phyloP scores from a whole-genome alignment of 805 yeast genomes.

The Kazachstania viticola region DNA sequence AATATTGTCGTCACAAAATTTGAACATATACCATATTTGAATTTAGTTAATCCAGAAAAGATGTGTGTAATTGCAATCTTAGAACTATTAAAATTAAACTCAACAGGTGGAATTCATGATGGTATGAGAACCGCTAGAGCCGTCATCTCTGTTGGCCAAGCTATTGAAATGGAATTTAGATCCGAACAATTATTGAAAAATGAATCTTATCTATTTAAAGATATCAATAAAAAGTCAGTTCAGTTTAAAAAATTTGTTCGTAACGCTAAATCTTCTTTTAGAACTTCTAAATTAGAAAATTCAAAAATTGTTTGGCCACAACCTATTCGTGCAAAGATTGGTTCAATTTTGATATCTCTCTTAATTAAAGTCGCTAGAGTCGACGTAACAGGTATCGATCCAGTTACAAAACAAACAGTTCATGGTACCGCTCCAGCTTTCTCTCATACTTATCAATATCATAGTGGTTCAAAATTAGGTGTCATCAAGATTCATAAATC shows the following conservation, averaged over 20 bases:
- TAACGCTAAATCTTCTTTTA: conserved; percentile 27
- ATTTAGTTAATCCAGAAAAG: conserved; percentile 64
- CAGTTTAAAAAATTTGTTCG: conserved; percentile 33
- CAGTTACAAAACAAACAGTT: conserved; percentile 57
- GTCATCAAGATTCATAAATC: conserved; percentile 64
- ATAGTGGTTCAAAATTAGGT: conserved; percentile 70
- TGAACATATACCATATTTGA: conserved; percentile 66
- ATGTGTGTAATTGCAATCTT: conserved; percentile 75
- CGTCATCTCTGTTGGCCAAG: conserved; percentile 68
- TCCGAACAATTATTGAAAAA: conserved; percentile 51
- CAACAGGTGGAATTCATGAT: conserved; percentile 63
- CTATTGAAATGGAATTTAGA: conserved; percentile 74
- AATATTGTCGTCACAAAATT: too few species aligned
- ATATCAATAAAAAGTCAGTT: conserved; percentile 37
- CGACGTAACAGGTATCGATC: conserved; percentile 69
- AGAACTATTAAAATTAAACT: conserved; percentile 63
- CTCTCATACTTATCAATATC: conserved; percentile 75
- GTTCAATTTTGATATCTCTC: conserved; percentile 65
- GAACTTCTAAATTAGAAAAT: conserved; percentile 28
- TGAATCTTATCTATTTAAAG: conserved; percentile 45
- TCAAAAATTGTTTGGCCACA: conserved; percentile 42
- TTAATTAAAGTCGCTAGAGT: conserved; percentile 76
- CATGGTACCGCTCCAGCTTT: conserved; percentile 80
- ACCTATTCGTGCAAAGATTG: conserved; percentile 55
- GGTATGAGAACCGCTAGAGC: conserved; percentile 82